Evolutionary conservation across 1,284 basidiomycete species (phyloP), one percentile per base, ranked within the genome.

Genomic region (Jaminaea rosea): DNA sequence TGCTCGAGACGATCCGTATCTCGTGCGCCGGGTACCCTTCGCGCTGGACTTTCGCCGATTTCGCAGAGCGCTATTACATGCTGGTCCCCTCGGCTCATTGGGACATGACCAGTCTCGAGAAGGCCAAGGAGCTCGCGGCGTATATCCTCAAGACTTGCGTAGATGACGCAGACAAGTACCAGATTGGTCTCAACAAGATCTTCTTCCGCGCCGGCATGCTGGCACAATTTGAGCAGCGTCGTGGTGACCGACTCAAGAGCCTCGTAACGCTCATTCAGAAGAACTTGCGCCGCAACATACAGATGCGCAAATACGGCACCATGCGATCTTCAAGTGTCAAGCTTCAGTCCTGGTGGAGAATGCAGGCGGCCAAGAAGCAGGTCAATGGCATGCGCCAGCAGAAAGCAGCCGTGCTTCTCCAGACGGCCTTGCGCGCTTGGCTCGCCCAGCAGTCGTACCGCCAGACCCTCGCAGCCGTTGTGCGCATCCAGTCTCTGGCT

Each of bases 121-220:
- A 88, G 69, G 67, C 62, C 42, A 59, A 60, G 53, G 79, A 79
- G 4, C 81, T 98, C n/a, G 96, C 93, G 70, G 81, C 83, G 7
- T 79, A 84, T 50, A 93, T 98, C 62, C 79, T 98, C 29, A 81
- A 85, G 55, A 83, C 81, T 62, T 92, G 88, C 0, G 87, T 96
- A 70, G 85, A 84, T 37, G 93, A 98, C 62, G 81, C 85, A 23
- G 89, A 96, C 79, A 96, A 96, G 79, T 96, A 94, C 76, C 94
- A 98, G 77, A 84, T 86, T 66, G 94, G 94, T 63, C 80, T 92
- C 23, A 96, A 89, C 29, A 99, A 99, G 78, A 94, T 99, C 69
- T 99, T 99, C 79, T 98, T 99, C 83, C 84, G 94, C 50, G 91
- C 94, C 10, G 94, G 94, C 61, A 96, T 98, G 88, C 84, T 99